Base-by-base conservation (phyloP, 2,329 filamentous ascomycete genomes). In the Pseudogymnoascus sp. region DNA sequence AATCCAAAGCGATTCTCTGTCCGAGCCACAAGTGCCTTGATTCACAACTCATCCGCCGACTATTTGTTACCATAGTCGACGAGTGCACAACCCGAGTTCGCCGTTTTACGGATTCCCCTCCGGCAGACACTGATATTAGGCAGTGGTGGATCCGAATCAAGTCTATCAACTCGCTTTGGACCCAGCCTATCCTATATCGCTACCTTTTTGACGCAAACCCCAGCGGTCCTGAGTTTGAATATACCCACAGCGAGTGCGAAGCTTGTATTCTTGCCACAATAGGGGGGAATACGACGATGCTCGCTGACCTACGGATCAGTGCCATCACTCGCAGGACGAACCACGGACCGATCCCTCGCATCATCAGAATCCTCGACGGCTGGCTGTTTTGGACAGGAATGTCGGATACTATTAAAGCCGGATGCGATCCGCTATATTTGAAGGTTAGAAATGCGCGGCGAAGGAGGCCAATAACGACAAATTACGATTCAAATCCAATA, bases 251-350 rank as follows among this genome's bases (percentile, higher is more conserved):
- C 6, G 70, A 72, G 12, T 85, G 82, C 64, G 77, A 82, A 65
- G 81, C 80, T 1, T 85, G 82, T 63, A 77, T 81, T 28, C 68
- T 84, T 11, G 74, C 78, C 1, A 72, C 73, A 2, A 67, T 85
- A 0, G 81, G 81, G 2, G 77, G 76, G 0, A 73, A 74, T 32
- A 69, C 67, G 4, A 67, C 72, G 14, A 65, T 76, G 1, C 68
- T 85, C 2, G 67, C 72, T 5, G 79, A 81, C 65, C 66, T 85
- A 32, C 70, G 76, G 28, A 75, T 78, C 2, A 12, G 47, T 14
- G 70, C 73, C 39, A 65, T 82, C 14, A 58, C 34, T 22, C 28
- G 35, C 22, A 60, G 35, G 22, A 39, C 16, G 14, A 58, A 37
- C 37, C 30, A 58, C 37, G 18, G 34, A 3, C 16, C 28, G 16